These are phyloP conservation scores for Claviceps maximensis DNA, from an alignment of 2,329 filamentous ascomycete genomes.

Conservation along the genomic window DNA sequence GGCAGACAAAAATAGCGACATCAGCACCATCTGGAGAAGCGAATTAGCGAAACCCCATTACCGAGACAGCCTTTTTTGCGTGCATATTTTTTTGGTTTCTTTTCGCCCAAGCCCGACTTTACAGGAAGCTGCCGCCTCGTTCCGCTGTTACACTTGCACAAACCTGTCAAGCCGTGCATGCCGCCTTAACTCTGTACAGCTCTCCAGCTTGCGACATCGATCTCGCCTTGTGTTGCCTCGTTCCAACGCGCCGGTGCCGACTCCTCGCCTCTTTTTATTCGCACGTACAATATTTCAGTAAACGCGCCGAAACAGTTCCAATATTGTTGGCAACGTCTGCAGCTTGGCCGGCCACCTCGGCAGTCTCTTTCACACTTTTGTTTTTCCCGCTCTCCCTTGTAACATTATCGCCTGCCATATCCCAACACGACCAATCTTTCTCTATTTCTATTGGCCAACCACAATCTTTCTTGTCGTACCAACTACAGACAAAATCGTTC, in stretches of 20 bases:
- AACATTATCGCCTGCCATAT: conserved; percentile 8
- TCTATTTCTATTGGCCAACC: conserved; percentile 2
- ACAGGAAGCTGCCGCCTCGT: conserved; percentile 1
- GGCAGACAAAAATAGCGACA: background rate
- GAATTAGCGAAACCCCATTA: background rate
- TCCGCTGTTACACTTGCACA: conserved; percentile 8
- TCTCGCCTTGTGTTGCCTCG: conserved; percentile 19
- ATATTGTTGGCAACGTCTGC: conserved; percentile 24
- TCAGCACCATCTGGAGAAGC: background rate
- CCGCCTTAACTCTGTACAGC: conserved; percentile 4
- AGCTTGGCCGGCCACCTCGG: conserved; percentile 18
- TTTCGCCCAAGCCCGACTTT: background rate
- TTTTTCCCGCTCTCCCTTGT: conserved; percentile 5
- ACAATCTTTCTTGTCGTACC: conserved; percentile 13
- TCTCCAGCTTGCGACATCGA: conserved; percentile 15
- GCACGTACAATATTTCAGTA: conserved; percentile 15
- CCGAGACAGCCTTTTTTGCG: background rate
- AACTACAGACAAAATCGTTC: conserved; percentile 15
- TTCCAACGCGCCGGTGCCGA: conserved; percentile 22
- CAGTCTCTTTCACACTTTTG: conserved; percentile 12
- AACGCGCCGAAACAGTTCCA: conserved; percentile 18
- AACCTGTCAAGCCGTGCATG: conserved; percentile 7
- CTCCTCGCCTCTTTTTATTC: conserved; percentile 17
- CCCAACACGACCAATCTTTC: background rate
- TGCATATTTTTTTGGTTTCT: background rate